A percentile compares a stretch with the other conserved stretches of the same genome.
Conservation (phyloP, 257 asterid genomes). For the Craterostigma plantagineum region DNA sequence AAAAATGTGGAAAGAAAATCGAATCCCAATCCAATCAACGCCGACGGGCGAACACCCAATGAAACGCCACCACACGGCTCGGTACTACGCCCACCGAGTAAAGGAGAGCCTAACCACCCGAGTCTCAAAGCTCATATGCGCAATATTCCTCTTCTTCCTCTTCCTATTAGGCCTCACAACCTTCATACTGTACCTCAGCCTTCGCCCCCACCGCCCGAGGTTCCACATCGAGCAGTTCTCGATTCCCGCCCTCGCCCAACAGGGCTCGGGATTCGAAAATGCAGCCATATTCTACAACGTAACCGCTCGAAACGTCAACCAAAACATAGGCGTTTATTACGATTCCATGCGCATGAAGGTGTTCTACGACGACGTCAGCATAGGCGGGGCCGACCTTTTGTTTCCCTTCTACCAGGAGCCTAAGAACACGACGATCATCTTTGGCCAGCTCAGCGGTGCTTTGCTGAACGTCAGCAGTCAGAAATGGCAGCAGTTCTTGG, state of each 20-base stretch:
- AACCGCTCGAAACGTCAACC: constrained; percentile 55
- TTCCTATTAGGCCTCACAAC: constrained; percentile 41
- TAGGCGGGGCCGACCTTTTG: constrained; percentile 25
- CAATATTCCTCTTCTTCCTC: constrained; percentile 41
- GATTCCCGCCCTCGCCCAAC: constrained; percentile 20
- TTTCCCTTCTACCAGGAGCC: constrained; percentile 56
- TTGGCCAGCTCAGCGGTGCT: constrained; percentile 36
- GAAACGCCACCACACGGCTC: constrained; percentile 54
- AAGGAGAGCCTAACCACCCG: constrained; percentile 61
- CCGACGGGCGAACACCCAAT: constrained; percentile 13
- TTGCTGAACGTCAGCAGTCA: constrained; percentile 19
- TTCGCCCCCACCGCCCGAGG: constrained; percentile 86
- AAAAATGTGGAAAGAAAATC: constrained; percentile 14
- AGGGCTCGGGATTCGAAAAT: constrained; percentile 10
- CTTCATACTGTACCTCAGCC: constrained; percentile 76
- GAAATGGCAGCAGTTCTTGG: constrained; percentile 37
- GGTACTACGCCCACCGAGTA: constrained; percentile 65
- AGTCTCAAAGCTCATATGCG: constrained; percentile 54
- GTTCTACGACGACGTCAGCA: constrained; percentile 24
- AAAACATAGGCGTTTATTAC: constrained; percentile 40
- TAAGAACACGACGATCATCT: constrained; percentile 39
- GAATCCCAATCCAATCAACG: constrained; percentile 23
- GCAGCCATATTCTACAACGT: constrained; percentile 38
- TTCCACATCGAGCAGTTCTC: constrained; percentile 47
- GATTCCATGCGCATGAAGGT: constrained; percentile 38